Base-by-base conservation (phyloP, 140 eudicot genomes). In the Ambrosia hybrid region DNA sequence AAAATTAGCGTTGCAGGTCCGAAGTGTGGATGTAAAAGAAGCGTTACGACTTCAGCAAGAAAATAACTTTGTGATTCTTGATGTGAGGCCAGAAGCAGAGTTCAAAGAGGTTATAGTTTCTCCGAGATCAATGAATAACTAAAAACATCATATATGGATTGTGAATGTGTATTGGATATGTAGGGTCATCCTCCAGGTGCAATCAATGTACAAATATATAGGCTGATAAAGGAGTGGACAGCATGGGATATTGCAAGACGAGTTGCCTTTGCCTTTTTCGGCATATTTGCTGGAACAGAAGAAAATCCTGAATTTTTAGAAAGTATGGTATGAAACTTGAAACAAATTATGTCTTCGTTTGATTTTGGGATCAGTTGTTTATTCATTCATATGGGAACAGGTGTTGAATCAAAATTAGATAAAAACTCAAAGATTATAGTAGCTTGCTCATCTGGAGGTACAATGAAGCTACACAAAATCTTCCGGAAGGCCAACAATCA, bases 201-300 rank as follows among this genome's bases (percentile, higher is more conserved):
- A 16, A 79, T 94, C 9, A 94, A 94, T 36, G 99, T 90, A 74
- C 97, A 94, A 86, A 83, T 94, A 60, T 94, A 90, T 41, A 81
- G 99, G 80, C 97, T 94, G 39, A 94, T 94, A 79, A 94, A 94
- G 85, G 99, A 94, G 82, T 94, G 99, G 99, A 94, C 99, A 33
- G 95, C 96, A 41, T 94, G 99, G 99, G 99, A 94, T 76, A 90
- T 94, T 12, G 85, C 99, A 39, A 86, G 99, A 81, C 71, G 99
- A 43, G 95, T 71, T 51, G 99, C 99, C 53, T 94, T 94, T 83
- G 99, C 99, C 1, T 94, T 94, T 76, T 94, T 94, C 34, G 99
- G 99, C 51, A 94, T 94, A 77, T 94, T 94, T 80, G 73, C 91
- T n/a, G 99, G 99, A 77, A 94, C 99, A 9, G 99, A 94, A 82